phyloP scores from a whole-genome alignment of 1,139 yeast genomes.

The Diutina siamensis region DNA sequence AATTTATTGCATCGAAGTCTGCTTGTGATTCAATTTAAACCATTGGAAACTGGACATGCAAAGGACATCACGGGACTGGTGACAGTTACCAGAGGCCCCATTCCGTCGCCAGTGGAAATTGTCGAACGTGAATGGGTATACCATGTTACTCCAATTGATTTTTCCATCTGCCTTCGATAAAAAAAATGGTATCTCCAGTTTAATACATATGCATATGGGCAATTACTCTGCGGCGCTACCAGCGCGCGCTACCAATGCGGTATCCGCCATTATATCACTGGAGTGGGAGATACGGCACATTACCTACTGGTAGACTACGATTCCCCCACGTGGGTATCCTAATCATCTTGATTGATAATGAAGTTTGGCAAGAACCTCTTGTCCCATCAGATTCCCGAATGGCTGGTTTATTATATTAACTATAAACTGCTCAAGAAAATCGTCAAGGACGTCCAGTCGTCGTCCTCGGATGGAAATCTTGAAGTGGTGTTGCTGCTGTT shows the following conservation, averaged over 20 bases:
- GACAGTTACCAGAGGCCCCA: constrained; percentile 42
- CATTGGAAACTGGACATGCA: constrained; percentile 73
- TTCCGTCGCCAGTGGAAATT: constrained; percentile 22
- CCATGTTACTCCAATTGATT: constrained; percentile 44
- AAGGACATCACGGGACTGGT: constrained; percentile 71
- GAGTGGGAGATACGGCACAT: no score
- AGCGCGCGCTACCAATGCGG: no score
- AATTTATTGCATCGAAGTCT: constrained; percentile 41
- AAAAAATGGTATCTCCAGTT: no score
- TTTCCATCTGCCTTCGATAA: constrained; percentile 32
- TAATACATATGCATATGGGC: no score
- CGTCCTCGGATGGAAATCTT: not conserved
- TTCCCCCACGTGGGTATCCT: not conserved
- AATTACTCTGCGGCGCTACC: no score
- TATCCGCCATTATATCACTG: no score
- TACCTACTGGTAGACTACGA: not conserved
- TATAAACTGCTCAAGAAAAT: constrained; percentile 77
- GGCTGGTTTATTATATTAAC: constrained; percentile 73
- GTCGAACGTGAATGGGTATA: constrained; percentile 57
- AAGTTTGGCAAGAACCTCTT: constrained; percentile 77
- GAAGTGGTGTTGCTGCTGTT: constrained; percentile 40
- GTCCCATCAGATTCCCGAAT: constrained; percentile 87
- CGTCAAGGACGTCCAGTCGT: constrained; percentile 39
- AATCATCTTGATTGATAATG: constrained; percentile 40
- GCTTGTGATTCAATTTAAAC: constrained; percentile 42